Base-by-base conservation (phyloP, 495 filamentous ascomycete genomes). In the Neurospora sp. region DNA sequence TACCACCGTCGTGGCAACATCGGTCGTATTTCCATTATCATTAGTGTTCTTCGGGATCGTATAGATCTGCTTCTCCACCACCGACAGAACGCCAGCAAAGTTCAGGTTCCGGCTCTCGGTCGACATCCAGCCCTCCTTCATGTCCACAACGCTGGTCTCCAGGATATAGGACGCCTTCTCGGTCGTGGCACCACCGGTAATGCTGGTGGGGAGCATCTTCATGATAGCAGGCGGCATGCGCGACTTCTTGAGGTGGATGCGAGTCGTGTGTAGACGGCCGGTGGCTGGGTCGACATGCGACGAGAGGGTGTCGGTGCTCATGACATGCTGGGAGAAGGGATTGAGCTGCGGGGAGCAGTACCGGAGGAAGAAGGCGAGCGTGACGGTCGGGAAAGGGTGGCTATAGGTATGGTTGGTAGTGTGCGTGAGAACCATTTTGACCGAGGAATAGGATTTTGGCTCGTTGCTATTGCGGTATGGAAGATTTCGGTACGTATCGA, bases 351-450 rank as follows among this genome's bases (percentile, higher is more conserved):
- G 84, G 23, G 84, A 85, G 76, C 96, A 96, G 82, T 99, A 99
- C 46, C 96, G 94, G 70, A 99, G 93, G 87, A 98, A 98, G 88
- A 97, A 99, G 83, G 96, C 96, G 75, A 99, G 91, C 10, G 94
- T 94, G 48, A 99, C 96, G 76, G 86, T 85, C 74, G 94, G 91
- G 82, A 96, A 96, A 77, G 92, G 90, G 82, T 97, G 97, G 82
- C 93, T 90, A 85, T 98, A 98, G 82, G 89, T 90, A 82, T 92
- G 96, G 80, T 88, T 88, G 80, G 90, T 93, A 79, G 94, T 92
- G 86, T 96, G 85, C 3, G 82, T 85, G 80, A 86, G 85, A 71
- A 86, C 85, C 85, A 86, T 86, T 11, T 76, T 83, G 76, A 39
- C 35, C 6, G n/a, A 38, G 37, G 54, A 18, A 66, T 10, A 66